Base-by-base conservation (phyloP, 2,329 filamentous ascomycete genomes). In the Colletotrichum sp. region DNA sequence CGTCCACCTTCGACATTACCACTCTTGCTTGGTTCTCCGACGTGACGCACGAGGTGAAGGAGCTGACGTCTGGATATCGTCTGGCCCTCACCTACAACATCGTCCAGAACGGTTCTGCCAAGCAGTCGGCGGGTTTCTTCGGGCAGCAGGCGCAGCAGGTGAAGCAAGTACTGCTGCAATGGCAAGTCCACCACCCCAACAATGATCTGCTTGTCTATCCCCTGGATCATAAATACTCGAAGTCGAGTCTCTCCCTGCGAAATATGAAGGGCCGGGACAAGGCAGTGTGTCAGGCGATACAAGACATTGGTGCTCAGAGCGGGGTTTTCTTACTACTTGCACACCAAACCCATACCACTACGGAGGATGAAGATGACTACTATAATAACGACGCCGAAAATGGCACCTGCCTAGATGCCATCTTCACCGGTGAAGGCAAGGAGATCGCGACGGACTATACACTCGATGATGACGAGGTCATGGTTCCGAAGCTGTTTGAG, bases 41-140 rank as follows among this genome's bases (percentile, higher is more conserved):
- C 75, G 87, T 90, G 3, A 83, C 81, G 4, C 87, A 89, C 77
- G 87, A 90, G 79, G 82, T 89, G 65, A 83, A 84, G 55, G 82
- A 83, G 6, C 80, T 90, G 1, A 82, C 78, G 2, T 83, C 83
- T 0, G 88, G 89, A 2, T 84, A 87, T 77, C 86, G 89, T 3
- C 79, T 87, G 4, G 87, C 88, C 7, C 78, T 90, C 26, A 89
- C 85, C 0, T 91, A 90, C 80, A 89, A 90, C 72, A 82, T 90
- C 8, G 79, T 89, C 18, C 81, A 85, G 44, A 76, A 62, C n/a
- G 44, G 69, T 2, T 55, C 24, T n/a, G 7, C 28, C 6, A 62
- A 65, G 7, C 73, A 75, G 16, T 79, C 78, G 12, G 78, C 79
- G 12, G 36, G 26, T 2, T n/a, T 77, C n/a, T 71, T 80, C 16